These are phyloP conservation scores for Astraeus odoratus DNA, from an alignment of 768 basidiomycete species.

Conservation along the genomic window DNA sequence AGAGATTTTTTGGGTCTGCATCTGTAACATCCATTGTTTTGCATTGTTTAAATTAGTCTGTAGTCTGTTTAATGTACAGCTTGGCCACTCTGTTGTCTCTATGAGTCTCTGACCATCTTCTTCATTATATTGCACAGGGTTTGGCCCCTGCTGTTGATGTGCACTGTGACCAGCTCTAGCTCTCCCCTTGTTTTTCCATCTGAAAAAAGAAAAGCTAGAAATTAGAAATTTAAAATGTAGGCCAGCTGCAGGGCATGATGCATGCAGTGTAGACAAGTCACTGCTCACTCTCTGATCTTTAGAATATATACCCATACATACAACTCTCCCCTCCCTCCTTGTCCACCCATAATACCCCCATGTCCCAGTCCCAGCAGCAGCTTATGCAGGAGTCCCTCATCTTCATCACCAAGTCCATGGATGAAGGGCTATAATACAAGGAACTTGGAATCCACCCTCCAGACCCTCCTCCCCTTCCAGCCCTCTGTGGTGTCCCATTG, in stretches of 20 bases:
- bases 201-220: too few species aligned
- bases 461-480: constrained; percentile 36
- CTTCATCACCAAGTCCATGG: constrained; percentile 26
- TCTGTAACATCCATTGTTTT: too few species aligned
- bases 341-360: constrained; percentile 24
- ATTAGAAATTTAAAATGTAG: background rate
- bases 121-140: background rate
- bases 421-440: constrained; percentile 37
- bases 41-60: too few species aligned
- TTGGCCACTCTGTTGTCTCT: too few species aligned
- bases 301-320: background rate
- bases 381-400: constrained; percentile 15
- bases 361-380: constrained; percentile 15
- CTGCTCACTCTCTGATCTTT: too few species aligned
- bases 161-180: background rate
- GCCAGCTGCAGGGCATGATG: background rate
- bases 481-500: constrained; percentile 62
- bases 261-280: background rate
- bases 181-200: too few species aligned
- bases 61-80: too few species aligned
- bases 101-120: too few species aligned
- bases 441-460: constrained; percentile 34
- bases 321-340: constrained; percentile 5
- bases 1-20: too few species aligned
- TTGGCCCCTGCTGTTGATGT: background rate